Percentiles rank a stretch among this genome's conserved stretches.
Conservation (phyloP, 1,139 yeast genomes). For the Saccharomyces hybrid region DNA sequence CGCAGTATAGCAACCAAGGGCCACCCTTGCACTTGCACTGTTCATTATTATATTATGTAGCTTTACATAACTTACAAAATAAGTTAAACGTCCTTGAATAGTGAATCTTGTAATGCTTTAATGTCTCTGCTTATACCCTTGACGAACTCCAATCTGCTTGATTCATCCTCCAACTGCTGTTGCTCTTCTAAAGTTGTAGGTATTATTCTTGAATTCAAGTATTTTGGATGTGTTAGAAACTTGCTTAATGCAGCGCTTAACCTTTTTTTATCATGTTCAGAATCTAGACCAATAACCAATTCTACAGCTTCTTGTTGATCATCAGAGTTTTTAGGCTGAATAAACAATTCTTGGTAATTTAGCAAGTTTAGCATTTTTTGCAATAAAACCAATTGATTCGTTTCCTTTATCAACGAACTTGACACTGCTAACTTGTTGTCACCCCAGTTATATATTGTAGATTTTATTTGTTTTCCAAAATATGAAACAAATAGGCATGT, state of each 20-base stretch:
- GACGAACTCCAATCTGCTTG: slow-evolving; percentile 38
- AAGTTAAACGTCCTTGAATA: slow-evolving; percentile 6
- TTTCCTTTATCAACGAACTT: slow-evolving; percentile 63
- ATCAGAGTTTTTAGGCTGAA: slow-evolving; percentile 14
- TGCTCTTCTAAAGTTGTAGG: slow-evolving; percentile 64
- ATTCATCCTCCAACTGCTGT: slow-evolving; percentile 43
- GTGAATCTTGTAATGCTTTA: slow-evolving; percentile 44
- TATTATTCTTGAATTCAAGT: slow-evolving; percentile 58
- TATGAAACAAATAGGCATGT: slow-evolving; percentile 54
- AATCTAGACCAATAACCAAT: slow-evolving; percentile 57
- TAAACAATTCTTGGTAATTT: slow-evolving; percentile 40
- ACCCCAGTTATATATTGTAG: slow-evolving; percentile 65
- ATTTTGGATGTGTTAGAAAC: slow-evolving; percentile 79
- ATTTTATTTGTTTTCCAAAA: slow-evolving; percentile 59
- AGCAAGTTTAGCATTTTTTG: slow-evolving; percentile 50
- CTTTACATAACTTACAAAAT: background rate
- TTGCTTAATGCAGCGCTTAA: slow-evolving; percentile 56
- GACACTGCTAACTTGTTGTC: slow-evolving; percentile 55
- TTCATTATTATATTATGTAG: background rate
- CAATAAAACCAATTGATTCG: slow-evolving; percentile 65
- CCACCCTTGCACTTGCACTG: background rate
- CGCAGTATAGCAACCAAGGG: background rate
- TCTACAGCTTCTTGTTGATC: slow-evolving; percentile 25
- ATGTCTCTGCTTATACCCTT: slow-evolving; percentile 48
- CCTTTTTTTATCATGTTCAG: slow-evolving; percentile 47